These are phyloP conservation scores for Biscogniauxia marginata DNA, from an alignment of 2,329 filamentous ascomycete species.

Conservation along the genomic window DNA sequence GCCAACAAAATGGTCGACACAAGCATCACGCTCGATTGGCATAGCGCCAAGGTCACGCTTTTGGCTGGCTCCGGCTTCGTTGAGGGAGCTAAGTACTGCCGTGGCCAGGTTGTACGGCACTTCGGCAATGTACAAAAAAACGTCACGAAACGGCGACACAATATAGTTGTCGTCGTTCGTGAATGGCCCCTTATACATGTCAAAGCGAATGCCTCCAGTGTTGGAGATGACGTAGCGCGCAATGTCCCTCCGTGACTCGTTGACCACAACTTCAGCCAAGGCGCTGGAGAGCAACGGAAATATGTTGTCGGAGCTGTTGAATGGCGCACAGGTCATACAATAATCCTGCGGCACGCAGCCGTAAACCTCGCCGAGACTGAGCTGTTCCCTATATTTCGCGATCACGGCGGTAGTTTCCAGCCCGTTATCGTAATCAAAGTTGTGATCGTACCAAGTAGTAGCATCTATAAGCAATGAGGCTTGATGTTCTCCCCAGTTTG, in stretches of 20 bases:
- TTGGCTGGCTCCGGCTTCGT: slow-evolving; percentile 39
- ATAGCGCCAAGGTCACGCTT: slow-evolving; percentile 37
- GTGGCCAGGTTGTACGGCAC: slow-evolving; percentile 49
- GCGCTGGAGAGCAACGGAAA: slow-evolving; percentile 53
- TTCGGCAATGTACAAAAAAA: slow-evolving; percentile 52
- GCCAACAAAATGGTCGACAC: slow-evolving; percentile 44
- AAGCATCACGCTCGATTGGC: slow-evolving; percentile 41
- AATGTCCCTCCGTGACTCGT: slow-evolving; percentile 45
- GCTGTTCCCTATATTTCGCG: slow-evolving; percentile 46
- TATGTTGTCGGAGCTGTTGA: slow-evolving; percentile 51
- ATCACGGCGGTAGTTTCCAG: slow-evolving; percentile 48
- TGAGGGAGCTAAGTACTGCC: slow-evolving; percentile 39
- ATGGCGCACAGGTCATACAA: slow-evolving; percentile 56
- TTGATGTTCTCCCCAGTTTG: too few relatives aligned
- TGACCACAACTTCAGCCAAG: slow-evolving; percentile 51
- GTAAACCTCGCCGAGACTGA: slow-evolving; percentile 56
- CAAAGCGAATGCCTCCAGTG: slow-evolving; percentile 60
- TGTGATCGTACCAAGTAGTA: slow-evolving; percentile 43
- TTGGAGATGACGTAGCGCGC: slow-evolving; percentile 59
- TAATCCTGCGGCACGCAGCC: slow-evolving; percentile 61
- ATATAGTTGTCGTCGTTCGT: slow-evolving; percentile 54
- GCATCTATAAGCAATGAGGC: slow-evolving; percentile 37
- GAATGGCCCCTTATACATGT: slow-evolving; percentile 62
- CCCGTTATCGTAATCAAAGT: slow-evolving; percentile 51
- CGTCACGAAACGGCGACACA: slow-evolving; percentile 53